Conservation (phyloP, 2,329 filamentous ascomycete species). For the Geosmithia flava region DNA sequence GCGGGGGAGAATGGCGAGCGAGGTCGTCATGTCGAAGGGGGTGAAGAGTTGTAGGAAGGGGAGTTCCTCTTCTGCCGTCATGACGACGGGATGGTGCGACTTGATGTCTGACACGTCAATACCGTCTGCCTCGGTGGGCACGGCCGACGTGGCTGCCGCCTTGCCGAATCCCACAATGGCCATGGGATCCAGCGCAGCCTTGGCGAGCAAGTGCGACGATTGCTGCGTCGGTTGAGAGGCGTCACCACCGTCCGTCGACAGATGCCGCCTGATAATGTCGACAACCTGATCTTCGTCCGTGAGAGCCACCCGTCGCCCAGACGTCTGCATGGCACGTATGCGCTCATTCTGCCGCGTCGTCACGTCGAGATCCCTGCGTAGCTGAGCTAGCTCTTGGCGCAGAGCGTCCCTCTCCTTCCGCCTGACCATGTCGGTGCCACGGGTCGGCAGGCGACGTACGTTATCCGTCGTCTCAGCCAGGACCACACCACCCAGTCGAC, state of each 20-base stretch:
- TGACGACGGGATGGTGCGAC: conserved; percentile 52
- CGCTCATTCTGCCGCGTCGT: conserved; percentile 47
- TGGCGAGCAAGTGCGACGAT: conserved; percentile 27
- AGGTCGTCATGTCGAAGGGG: conserved; percentile 49
- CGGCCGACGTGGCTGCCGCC: conserved; percentile 8
- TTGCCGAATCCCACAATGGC: conserved; percentile 38
- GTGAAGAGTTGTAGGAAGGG: conserved; percentile 63
- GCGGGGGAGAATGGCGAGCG: conserved; percentile 30
- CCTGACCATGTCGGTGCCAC: conserved; percentile 33
- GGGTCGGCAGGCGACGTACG: conserved; percentile 26
- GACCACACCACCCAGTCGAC: not conserved
- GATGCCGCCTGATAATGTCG: conserved; percentile 24
- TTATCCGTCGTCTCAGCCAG: conserved; percentile 14
- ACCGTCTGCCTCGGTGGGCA: conserved; percentile 12
- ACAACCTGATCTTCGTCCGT: conserved; percentile 24
- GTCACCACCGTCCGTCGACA: conserved; percentile 19
- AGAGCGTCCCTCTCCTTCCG: conserved; percentile 39
- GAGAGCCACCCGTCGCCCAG: conserved; percentile 21
- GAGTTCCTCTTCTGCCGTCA: conserved; percentile 52
- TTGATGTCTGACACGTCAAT: conserved; percentile 26
- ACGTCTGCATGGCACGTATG: conserved; percentile 26
- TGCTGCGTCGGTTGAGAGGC: conserved; percentile 10
- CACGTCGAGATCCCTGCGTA: conserved; percentile 46
- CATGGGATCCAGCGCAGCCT: conserved; percentile 36
- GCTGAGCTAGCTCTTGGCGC: conserved; percentile 37